phyloP scores from a whole-genome alignment of 306 rosid species.

The Medicago arabica region DNA sequence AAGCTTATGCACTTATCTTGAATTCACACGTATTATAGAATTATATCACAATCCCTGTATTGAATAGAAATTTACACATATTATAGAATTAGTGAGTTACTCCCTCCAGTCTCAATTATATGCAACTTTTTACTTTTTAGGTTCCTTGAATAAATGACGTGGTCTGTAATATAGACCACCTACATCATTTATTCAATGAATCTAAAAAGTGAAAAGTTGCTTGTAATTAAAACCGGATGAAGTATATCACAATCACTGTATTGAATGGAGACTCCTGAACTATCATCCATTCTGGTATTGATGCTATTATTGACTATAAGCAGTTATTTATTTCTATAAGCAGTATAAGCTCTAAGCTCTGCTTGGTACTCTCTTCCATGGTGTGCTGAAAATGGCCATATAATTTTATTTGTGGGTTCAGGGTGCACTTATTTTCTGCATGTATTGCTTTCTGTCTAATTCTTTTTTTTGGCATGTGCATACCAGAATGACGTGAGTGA shows the following conservation, averaged over 20 bases:
- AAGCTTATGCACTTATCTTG: not conserved
- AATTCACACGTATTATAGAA: not conserved
- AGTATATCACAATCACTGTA: not conserved
- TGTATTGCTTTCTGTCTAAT: constrained; percentile 7
- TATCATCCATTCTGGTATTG: not conserved
- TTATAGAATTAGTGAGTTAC: too few species aligned
- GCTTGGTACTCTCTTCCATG: constrained; percentile 12
- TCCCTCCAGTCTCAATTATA: too few species aligned
- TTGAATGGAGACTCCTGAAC: not conserved
- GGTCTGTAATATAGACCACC: too few species aligned
- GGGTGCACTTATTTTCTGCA: constrained; percentile 25
- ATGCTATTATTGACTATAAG: not conserved
- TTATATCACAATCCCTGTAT: too few species aligned
- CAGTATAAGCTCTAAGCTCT: not conserved
- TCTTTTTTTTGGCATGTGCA: constrained; percentile 25
- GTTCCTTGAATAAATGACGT: too few species aligned
- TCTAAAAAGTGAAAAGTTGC: too few species aligned
- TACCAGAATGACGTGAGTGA: constrained; percentile 90
- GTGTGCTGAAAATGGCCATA: constrained; percentile 7
- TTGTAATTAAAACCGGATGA: too few species aligned
- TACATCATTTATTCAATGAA: too few species aligned
- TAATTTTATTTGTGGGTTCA: constrained; percentile 28
- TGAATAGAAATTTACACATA: too few species aligned
- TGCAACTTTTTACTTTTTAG: too few species aligned
- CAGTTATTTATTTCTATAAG: not conserved